Evolutionary conservation across 192 early-diverging fungal genomes (phyloP).

Genomic region (Rhizophagus prolifer): DNA sequence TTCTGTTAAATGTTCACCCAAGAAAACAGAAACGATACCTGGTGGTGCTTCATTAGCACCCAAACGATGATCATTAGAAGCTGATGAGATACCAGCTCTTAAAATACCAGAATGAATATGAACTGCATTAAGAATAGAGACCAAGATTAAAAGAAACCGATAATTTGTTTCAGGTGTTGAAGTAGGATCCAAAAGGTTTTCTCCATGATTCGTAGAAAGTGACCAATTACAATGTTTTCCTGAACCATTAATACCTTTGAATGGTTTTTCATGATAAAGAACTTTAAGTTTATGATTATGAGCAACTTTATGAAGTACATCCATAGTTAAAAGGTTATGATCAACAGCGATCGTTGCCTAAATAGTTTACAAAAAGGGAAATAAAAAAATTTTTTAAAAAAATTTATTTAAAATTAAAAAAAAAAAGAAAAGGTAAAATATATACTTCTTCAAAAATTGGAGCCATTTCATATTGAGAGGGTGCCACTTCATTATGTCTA

Average conservation of each 20-base stretch:
- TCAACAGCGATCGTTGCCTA: slow-evolving; percentile 88
- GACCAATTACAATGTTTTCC: slow-evolving; percentile 99
- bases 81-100: slow-evolving; percentile 86
- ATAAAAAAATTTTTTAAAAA: too few relatives aligned
- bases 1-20: slow-evolving; percentile 96
- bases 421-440: not conserved
- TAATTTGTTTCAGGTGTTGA: slow-evolving; percentile 96
- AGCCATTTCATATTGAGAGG: slow-evolving; percentile 96
- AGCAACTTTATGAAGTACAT: slow-evolving; percentile 93
- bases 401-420: too few relatives aligned
- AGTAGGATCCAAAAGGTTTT: slow-evolving; percentile 97
- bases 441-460: slow-evolving; percentile 91
- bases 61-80: slow-evolving; percentile 98
- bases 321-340: slow-evolving; percentile 99
- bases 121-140: slow-evolving; percentile 88
- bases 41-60: slow-evolving; percentile 99
- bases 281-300: slow-evolving; percentile 97
- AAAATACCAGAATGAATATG: slow-evolving; percentile 90
- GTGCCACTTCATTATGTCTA: slow-evolving; percentile 98
- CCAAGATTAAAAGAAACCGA: slow-evolving; percentile 95
- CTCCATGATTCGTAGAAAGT: slow-evolving; percentile 88
- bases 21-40: slow-evolving; percentile 95
- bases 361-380: not conserved
- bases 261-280: slow-evolving; percentile 99
- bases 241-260: slow-evolving; percentile 97